phyloP scores from a whole-genome alignment of 2,329 filamentous ascomycete species.

The Mycosphaerella arachidis region DNA sequence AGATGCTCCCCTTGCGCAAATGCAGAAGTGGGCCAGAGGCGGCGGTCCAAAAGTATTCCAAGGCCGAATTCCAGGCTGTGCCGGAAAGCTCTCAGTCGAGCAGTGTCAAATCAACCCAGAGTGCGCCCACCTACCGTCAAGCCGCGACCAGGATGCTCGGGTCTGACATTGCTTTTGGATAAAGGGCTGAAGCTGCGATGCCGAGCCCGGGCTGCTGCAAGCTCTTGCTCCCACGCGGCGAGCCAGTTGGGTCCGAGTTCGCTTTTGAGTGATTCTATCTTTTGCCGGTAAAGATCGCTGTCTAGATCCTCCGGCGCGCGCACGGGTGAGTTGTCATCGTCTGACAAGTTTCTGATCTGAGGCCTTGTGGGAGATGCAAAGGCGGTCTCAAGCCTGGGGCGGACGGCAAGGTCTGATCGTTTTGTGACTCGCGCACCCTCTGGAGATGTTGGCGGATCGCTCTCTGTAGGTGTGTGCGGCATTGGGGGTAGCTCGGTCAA shows the following conservation, averaged over 20 bases:
- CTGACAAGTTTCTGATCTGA: constrained; percentile 26
- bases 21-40: background rate
- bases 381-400: constrained; percentile 28
- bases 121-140: constrained; percentile 30
- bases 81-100: background rate
- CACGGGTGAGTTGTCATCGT: constrained; percentile 30
- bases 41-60: background rate
- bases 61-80: background rate
- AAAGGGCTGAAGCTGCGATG: constrained; percentile 26
- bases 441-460: constrained; percentile 26
- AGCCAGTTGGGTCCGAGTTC: constrained; percentile 86
- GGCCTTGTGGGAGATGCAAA: constrained; percentile 27
- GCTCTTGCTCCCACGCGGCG: constrained; percentile 76
- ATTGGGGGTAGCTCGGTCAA: constrained; percentile 28
- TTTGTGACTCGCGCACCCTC: constrained; percentile 23
- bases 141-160: constrained; percentile 24
- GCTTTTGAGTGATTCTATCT: constrained; percentile 78
- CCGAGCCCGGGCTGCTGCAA: constrained; percentile 32
- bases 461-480: constrained; percentile 23
- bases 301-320: constrained; percentile 26
- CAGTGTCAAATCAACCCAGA: constrained; percentile 24
- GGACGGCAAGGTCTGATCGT: constrained; percentile 8
- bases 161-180: constrained; percentile 23
- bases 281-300: constrained; percentile 63
- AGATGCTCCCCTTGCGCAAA: background rate